Conservation (phyloP, 768 basidiomycete species). For the Tylopilus felleus region DNA sequence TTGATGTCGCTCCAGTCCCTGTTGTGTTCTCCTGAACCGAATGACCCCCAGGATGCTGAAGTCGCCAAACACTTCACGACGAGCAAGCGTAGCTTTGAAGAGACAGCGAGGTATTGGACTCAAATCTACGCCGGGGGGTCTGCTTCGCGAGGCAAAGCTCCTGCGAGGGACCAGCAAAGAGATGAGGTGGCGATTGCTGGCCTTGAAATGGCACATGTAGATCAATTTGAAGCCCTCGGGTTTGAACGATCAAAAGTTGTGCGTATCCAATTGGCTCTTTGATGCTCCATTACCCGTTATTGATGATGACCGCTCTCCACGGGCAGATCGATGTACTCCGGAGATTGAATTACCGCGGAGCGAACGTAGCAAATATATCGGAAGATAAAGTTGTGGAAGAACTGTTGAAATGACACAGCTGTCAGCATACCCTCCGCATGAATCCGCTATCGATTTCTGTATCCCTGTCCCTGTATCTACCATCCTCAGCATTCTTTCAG, state of each 20-base stretch:
- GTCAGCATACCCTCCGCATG: slow-evolving; percentile 26
- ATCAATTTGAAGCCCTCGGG: slow-evolving; percentile 78
- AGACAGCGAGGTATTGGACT: slow-evolving; percentile 93
- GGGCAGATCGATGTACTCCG: slow-evolving; percentile 82
- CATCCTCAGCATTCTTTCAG: slow-evolving; percentile 12
- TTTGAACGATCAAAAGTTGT: slow-evolving; percentile 86
- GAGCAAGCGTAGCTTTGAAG: slow-evolving; percentile 81
- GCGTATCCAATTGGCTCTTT: slow-evolving; percentile 32
- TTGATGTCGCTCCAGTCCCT: slow-evolving; percentile 92
- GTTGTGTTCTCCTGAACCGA: slow-evolving; percentile 90
- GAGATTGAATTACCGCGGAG: slow-evolving; percentile 82
- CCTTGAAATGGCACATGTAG: slow-evolving; percentile 77
- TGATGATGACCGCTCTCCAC: not conserved
- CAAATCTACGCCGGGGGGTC: slow-evolving; percentile 86
- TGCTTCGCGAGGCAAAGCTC: slow-evolving; percentile 39
- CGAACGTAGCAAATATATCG: slow-evolving; percentile 73
- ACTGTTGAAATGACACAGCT: slow-evolving; percentile 55
- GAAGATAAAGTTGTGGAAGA: slow-evolving; percentile 88
- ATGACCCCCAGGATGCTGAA: slow-evolving; percentile 96
- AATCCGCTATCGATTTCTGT: slow-evolving; percentile 22
- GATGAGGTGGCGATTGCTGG: slow-evolving; percentile 70
- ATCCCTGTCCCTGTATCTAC: slow-evolving; percentile 27
- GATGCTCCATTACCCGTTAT: not conserved
- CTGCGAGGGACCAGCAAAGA: slow-evolving; percentile 30
- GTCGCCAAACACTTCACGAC: slow-evolving; percentile 97